Percentiles rank a stretch among this genome's conserved stretches.
Evolutionary conservation across 192 early-diverging fungal species (phyloP).

Genomic region (Linderina pennispora): DNA sequence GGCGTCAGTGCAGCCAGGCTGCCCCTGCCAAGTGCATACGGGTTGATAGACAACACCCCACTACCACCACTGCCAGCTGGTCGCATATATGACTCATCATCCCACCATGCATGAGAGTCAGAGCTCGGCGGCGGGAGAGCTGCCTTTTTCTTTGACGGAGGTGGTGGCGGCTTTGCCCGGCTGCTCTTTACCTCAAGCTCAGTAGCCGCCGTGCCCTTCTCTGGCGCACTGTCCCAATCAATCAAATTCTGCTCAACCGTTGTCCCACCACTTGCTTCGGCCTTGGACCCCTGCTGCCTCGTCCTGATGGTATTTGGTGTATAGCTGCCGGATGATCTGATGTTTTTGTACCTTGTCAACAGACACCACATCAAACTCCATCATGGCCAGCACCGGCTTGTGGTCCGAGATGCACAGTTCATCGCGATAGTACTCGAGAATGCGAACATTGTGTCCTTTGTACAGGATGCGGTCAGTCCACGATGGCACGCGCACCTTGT

Average conservation of each 20-base stretch:
- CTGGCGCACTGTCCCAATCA: constrained; percentile 15
- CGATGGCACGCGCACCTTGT: constrained; percentile 90
- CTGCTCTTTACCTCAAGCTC: background rate
- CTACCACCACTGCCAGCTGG: background rate
- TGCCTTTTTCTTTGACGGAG: background rate
- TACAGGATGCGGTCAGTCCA: constrained; percentile 93
- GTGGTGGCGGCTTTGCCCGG: too few relatives aligned
- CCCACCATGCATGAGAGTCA: constrained; percentile 27
- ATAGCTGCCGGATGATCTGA: constrained; percentile 30
- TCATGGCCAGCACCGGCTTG: constrained; percentile 41
- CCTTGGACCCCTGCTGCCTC: too few relatives aligned
- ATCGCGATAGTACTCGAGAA: constrained; percentile 39
- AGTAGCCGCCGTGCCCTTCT: background rate
- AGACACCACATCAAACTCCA: constrained; percentile 36
- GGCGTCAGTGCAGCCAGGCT: too few relatives aligned
- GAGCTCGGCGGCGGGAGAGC: constrained; percentile 32
- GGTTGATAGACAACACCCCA: constrained; percentile 9
- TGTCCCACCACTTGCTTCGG: background rate
- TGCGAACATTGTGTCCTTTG: constrained; percentile 13
- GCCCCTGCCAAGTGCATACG: constrained; percentile 31
- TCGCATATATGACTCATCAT: background rate
- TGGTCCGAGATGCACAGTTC: constrained; percentile 42
- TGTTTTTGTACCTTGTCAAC: constrained; percentile 33
- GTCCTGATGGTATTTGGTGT: constrained; percentile 11
- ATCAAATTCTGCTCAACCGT: constrained; percentile 20